These are phyloP conservation scores for Ascochyta fabae DNA, from an alignment of 2,329 filamentous ascomycete species.

Conservation along the genomic window DNA sequence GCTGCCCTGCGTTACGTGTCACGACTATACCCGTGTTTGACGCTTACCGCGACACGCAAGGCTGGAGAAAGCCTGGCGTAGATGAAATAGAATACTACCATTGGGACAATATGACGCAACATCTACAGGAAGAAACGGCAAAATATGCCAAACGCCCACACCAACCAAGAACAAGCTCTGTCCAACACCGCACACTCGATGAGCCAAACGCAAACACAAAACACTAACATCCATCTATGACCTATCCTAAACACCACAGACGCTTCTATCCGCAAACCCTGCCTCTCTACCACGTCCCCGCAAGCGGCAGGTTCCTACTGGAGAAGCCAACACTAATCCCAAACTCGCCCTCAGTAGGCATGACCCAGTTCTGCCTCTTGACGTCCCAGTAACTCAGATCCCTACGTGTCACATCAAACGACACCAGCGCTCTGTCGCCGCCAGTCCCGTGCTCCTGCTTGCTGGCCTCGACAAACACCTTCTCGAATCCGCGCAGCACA, in stretches of 20 bases:
- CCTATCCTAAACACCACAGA: too few relatives aligned
- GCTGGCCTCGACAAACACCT: slow-evolving; percentile 44
- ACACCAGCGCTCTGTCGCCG: slow-evolving; percentile 32
- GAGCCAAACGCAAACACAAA: neutral
- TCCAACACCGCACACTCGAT: neutral
- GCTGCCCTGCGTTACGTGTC: too few relatives aligned
- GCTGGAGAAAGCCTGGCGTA: too few relatives aligned
- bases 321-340: slow-evolving; percentile 43
- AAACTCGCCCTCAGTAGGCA: slow-evolving; percentile 42
- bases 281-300: slow-evolving; percentile 38
- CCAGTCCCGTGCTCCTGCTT: slow-evolving; percentile 29
- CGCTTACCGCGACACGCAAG: too few relatives aligned
- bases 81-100: too few relatives aligned
- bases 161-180: too few relatives aligned
- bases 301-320: slow-evolving; percentile 41
- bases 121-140: neutral
- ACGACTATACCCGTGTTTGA: too few relatives aligned
- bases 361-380: slow-evolving; percentile 50
- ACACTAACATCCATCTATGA: too few relatives aligned
- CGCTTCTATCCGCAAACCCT: too few relatives aligned
- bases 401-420: slow-evolving; percentile 49
- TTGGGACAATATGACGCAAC: neutral
- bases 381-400: slow-evolving; percentile 54
- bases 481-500: slow-evolving; percentile 54
- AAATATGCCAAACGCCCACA: too few relatives aligned